Conservation (phyloP, 106 monocot species). For the Hemerocallis citrina region DNA sequence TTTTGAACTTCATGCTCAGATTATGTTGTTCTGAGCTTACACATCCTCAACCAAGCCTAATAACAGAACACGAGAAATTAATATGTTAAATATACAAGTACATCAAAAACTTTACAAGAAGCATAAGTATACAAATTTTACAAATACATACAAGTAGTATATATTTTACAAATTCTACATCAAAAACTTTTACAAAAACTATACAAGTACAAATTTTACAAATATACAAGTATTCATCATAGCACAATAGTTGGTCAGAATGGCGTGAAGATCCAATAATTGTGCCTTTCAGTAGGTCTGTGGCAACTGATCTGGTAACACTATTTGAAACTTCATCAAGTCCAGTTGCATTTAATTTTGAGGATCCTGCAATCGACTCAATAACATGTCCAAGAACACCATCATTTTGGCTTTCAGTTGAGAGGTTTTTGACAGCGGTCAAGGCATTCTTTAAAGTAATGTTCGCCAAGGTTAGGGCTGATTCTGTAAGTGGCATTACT, state of each 20-base stretch:
- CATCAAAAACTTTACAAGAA: no score
- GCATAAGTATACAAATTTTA: no score
- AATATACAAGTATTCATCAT: no score
- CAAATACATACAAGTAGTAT: no score
- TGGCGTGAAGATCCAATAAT: conserved; percentile 54
- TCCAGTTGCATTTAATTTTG: conserved; percentile 52
- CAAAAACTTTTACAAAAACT: no score
- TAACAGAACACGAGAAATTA: no score
- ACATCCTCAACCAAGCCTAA: no score
- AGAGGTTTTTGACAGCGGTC: conserved; percentile 56
- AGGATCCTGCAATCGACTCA: conserved; percentile 43
- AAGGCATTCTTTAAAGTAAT: conserved; percentile 71
- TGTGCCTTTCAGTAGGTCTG: conserved; percentile 31
- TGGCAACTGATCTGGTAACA: conserved; percentile 16
- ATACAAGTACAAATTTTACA: no score
- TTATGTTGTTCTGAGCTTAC: no score
- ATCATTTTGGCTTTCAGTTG: conserved; percentile 49
- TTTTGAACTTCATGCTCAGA: no score
- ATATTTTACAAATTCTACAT: no score
- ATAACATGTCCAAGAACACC: conserved; percentile 37
- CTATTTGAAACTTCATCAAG: conserved; percentile 16
- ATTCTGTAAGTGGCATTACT: conserved; percentile 58
- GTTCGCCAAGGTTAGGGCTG: conserved; percentile 71
- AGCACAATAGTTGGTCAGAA: conserved; percentile 96
- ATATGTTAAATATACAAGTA: no score